phyloP scores from a whole-genome alignment of 805 yeast genomes.

The Candida stauntonica region DNA sequence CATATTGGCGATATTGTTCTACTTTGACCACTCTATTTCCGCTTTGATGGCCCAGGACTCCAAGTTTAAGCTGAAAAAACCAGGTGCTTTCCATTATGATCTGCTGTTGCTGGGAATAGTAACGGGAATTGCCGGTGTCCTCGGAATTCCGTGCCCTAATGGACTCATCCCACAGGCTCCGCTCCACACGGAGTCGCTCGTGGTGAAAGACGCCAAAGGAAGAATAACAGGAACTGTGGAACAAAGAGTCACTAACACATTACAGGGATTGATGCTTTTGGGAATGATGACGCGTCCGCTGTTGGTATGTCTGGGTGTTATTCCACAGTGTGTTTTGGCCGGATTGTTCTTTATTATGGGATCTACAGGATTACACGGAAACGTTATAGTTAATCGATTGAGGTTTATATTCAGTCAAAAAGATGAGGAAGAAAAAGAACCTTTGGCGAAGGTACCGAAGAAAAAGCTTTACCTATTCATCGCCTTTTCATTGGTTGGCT shows the following conservation, averaged over 20 bases:
- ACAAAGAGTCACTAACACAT: constrained; percentile 79
- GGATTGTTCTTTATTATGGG: constrained; percentile 96
- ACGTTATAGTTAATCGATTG: constrained; percentile 59
- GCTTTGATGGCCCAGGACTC: constrained; percentile 88
- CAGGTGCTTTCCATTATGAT: constrained; percentile 92
- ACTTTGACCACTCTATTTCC: constrained; percentile 94
- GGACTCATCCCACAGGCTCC: constrained; percentile 98
- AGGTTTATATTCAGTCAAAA: constrained; percentile 43
- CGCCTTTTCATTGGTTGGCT: constrained; percentile 57
- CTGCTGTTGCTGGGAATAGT: constrained; percentile 77
- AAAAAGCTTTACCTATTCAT: constrained; percentile 49
- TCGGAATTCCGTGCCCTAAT: constrained; percentile 95
- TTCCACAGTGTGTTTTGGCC: constrained; percentile 91
- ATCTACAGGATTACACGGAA: constrained; percentile 65
- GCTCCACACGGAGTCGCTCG: constrained; percentile 74
- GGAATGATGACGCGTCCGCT: constrained; percentile 91
- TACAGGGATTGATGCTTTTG: constrained; percentile 78
- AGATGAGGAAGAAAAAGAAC: constrained; percentile 16
- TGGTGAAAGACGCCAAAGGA: constrained; percentile 38
- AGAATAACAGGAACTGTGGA: constrained; percentile 58
- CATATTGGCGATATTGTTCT: constrained; percentile 76
- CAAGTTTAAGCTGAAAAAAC: constrained; percentile 76
- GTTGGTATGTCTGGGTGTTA: constrained; percentile 68
- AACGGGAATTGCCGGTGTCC: constrained; percentile 80
- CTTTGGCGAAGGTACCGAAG: constrained; percentile 29